Evolutionary conservation across 371 early-diverging fungal genomes (phyloP).

Genomic region (Rhizopus microsporus): DNA sequence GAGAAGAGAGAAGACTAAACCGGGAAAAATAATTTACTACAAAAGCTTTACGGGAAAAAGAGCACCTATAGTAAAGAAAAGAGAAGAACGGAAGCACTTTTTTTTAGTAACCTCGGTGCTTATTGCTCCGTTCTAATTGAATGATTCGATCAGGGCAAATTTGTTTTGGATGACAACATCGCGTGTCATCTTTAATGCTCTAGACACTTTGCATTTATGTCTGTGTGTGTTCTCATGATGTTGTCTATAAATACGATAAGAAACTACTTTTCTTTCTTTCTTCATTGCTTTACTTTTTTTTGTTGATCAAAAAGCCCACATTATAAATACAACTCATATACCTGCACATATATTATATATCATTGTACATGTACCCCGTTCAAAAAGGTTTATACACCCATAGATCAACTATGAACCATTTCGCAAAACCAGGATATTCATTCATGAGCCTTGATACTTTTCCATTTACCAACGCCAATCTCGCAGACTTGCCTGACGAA

Average conservation of each 20-base stretch:
- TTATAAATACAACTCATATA: no score
- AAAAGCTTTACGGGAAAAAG: no score
- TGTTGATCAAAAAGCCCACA: not conserved
- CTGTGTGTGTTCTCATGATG: not conserved
- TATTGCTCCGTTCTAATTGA: not conserved
- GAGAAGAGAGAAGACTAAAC: no score
- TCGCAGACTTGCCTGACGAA: not conserved
- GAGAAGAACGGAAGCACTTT: no score
- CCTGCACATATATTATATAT: not conserved
- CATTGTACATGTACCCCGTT: slow-evolving; percentile 14
- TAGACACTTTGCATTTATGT: not conserved
- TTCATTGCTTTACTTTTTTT: not conserved
- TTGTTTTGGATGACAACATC: not conserved
- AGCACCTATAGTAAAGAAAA: no score
- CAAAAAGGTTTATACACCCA: slow-evolving; percentile 17
- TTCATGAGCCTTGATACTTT: slow-evolving; percentile 8
- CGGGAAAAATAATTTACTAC: no score
- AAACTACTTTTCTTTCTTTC: not conserved
- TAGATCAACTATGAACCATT: slow-evolving; percentile 18
- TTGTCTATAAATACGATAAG: not conserved
- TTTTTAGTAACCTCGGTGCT: not conserved
- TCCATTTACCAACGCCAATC: slow-evolving; percentile 15
- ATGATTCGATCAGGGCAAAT: not conserved
- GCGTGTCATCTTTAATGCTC: not conserved
- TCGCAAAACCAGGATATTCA: slow-evolving; percentile 16